A percentile compares a stretch with the other conserved stretches of the same genome.
phyloP scores from a whole-genome alignment of 192 early-diverging fungal species.

The Mortierella claussenii region DNA sequence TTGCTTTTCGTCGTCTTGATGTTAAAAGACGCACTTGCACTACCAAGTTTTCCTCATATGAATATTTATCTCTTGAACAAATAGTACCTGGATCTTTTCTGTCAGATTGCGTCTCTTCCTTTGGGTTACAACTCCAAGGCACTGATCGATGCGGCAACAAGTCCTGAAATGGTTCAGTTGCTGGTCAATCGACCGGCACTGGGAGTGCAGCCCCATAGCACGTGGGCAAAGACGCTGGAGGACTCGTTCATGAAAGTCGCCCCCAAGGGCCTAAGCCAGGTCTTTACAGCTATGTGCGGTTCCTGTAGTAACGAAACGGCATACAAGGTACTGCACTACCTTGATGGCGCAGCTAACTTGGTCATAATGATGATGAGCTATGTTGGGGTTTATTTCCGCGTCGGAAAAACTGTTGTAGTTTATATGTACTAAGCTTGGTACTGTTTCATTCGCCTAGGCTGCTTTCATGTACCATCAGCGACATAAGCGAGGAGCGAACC shows the following conservation, averaged over 20 bases:
- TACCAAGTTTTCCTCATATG: not conserved
- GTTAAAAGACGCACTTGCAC: not conserved
- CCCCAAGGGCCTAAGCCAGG: constrained; percentile 72
- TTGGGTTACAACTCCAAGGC: constrained; percentile 78
- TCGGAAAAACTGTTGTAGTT: no score
- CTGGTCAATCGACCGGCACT: constrained; percentile 75
- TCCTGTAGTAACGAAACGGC: constrained; percentile 82
- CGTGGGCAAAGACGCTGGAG: constrained; percentile 69
- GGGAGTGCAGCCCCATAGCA: constrained; percentile 71
- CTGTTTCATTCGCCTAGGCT: no score
- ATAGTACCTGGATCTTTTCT: constrained; percentile 70
- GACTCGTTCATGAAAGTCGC: constrained; percentile 74
- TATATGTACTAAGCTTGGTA: no score
- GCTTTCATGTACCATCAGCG: constrained; percentile 74
- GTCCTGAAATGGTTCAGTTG: constrained; percentile 68
- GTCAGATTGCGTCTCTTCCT: constrained; percentile 79
- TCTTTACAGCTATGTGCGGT: constrained; percentile 79
- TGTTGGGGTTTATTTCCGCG: no score
- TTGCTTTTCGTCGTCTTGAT: not conserved
- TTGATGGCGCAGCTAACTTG: no score
- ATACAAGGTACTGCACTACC: constrained; percentile 73
- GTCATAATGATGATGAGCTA: no score
- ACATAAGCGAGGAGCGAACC: constrained; percentile 56
- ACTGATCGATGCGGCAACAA: constrained; percentile 60
- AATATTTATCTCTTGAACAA: not conserved